Base-by-base conservation (phyloP, 306 rosid genomes). In the Amphicarpaea edgeworthii region DNA sequence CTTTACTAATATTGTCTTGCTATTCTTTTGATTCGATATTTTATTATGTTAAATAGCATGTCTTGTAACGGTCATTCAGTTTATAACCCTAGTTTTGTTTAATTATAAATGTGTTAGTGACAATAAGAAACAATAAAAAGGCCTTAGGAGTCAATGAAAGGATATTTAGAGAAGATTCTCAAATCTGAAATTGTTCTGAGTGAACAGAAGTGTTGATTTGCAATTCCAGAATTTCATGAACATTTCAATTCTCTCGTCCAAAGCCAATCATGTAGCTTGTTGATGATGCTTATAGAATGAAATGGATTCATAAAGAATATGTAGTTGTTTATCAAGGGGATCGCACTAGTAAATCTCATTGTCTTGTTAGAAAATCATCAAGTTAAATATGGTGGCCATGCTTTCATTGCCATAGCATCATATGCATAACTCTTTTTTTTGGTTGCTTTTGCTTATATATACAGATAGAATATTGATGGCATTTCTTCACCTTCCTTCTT, bases 311-410 rank as follows among this genome's bases (percentile, higher is more conserved):
- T 11, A 57, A 57, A 41, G 28, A n/a, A 24, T 60, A 62, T 58
- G 30, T 23, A 78, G 19, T 26, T 59, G 5, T 32, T 69, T 46
- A 59, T 47, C 12, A 46, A 70, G 58, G 67, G 64, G 45, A 70
- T 62, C 62, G 26, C 20, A 12, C 15, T 72, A 51, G 50, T 73
- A 26, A 53, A 62, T 71, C 67, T 49, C 63, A 46, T 26, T 79
- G 32, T 59, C 58, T 42, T 41, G 10, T 41, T 42, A 15, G 21
- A 51, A 57, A 65, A 72, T 20, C 20, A 55, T 23, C 8, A 40
- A 41, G 42, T 58, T 30, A 15, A 57, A 57, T 73, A 24, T 58
- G 43, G 40, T 40, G 43, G 19, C 42, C n/a, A 8, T 42, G 68
- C 10, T 37, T 57, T 72, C 3, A 9, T 57, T 72, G 41, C 57